Percentiles rank a stretch among this genome's conserved stretches.
Conservation (phyloP, 768 basidiomycete genomes). For the Brasilioporus rufonigricans region DNA sequence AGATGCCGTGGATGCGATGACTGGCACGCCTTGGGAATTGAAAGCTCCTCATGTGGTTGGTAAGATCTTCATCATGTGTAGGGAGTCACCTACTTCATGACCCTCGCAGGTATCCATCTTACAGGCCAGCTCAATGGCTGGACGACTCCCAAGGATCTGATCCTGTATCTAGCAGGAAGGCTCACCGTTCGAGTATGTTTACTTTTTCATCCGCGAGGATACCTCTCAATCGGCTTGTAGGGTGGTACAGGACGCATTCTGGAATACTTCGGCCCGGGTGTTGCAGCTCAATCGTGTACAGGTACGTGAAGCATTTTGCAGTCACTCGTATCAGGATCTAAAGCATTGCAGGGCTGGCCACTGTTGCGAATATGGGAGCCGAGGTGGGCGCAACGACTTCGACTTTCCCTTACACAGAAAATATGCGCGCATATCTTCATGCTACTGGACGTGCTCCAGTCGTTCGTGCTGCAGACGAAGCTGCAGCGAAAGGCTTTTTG, state of each 20-base stretch:
- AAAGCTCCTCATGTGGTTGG: constrained; percentile 87
- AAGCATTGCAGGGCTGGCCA: constrained; percentile 66
- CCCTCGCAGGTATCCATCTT: constrained; percentile 70
- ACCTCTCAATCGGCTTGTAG: constrained; percentile 37
- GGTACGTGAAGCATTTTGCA: constrained; percentile 41
- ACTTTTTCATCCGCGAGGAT: not conserved
- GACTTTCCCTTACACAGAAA: constrained; percentile 90
- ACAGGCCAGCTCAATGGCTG: constrained; percentile 86
- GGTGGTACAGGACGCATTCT: constrained; percentile 95
- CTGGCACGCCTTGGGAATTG: constrained; percentile 96
- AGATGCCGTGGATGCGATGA: constrained; percentile 97
- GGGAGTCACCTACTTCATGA: not conserved
- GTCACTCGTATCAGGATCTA: not conserved
- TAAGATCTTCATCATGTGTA: constrained; percentile 30
- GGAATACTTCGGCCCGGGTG: constrained; percentile 96
- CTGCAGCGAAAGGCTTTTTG: constrained; percentile 75
- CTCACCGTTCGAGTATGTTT: constrained; percentile 82
- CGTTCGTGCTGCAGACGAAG: constrained; percentile 82
- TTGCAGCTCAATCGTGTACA: constrained; percentile 87
- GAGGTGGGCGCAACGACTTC: constrained; percentile 99
- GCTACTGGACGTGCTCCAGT: constrained; percentile 89
- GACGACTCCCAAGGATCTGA: constrained; percentile 95
- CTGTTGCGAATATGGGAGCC: constrained; percentile 98
- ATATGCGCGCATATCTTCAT: constrained; percentile 86
- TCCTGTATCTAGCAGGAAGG: constrained; percentile 90